Evolutionary conservation across 257 asterid species (phyloP).

Genomic region (Datura wrightii): DNA sequence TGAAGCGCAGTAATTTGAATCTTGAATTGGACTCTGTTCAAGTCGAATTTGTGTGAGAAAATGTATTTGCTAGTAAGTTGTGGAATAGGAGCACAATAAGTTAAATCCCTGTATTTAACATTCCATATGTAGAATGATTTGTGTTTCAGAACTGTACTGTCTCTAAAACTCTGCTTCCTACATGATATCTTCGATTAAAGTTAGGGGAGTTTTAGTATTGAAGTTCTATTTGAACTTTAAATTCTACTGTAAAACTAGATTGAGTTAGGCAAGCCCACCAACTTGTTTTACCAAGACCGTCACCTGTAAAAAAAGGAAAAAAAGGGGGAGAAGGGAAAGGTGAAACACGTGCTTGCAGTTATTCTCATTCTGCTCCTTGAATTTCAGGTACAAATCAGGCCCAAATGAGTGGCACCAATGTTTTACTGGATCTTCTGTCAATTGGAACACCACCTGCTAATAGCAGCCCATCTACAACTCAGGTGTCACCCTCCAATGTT

Average conservation of each 20-base stretch:
- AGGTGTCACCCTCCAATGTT: slow-evolving; percentile 57
- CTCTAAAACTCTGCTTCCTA: not conserved
- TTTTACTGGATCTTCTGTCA: slow-evolving; percentile 82
- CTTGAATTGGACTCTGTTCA: not conserved
- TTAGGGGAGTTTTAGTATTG: not conserved
- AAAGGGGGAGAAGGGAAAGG: not conserved
- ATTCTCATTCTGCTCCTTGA: slow-evolving; percentile 29
- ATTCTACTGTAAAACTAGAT: slow-evolving; percentile 8
- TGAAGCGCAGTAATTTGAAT: not conserved
- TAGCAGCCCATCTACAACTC: slow-evolving; percentile 58
- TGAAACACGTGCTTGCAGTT: not conserved
- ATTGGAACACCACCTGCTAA: slow-evolving; percentile 78
- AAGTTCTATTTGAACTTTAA: not conserved
- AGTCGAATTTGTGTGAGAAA: slow-evolving; percentile 1
- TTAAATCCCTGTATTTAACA: not conserved
- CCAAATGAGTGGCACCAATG: slow-evolving; percentile 71
- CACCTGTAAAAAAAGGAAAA: not conserved
- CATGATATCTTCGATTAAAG: not conserved
- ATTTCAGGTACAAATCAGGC: slow-evolving; percentile 63
- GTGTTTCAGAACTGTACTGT: not conserved
- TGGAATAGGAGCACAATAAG: slow-evolving; percentile 20
- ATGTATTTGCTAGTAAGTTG: not conserved
- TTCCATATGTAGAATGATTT: not conserved
- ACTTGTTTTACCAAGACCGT: not conserved
- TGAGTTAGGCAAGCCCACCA: slow-evolving; percentile 24